Base-by-base conservation (phyloP, 805 yeast genomes). In the Kluyveromyces nonfermentans region DNA sequence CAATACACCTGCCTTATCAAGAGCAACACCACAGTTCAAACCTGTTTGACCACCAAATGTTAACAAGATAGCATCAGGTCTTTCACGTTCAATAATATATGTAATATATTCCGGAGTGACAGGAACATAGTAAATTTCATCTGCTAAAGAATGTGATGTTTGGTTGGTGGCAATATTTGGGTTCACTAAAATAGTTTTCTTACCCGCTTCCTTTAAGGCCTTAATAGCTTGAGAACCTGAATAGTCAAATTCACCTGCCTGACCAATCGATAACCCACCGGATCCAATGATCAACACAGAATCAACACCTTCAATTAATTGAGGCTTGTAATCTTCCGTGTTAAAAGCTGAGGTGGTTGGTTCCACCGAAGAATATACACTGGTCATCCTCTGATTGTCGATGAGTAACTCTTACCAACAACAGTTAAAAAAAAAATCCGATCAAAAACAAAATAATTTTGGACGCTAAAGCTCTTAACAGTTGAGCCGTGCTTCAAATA, bases 31-130 rank as follows among this genome's bases (percentile, higher is more conserved):
- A 48, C 90, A 96, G 62, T 89, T 93, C 57, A 93, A 75, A 51
- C 84, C 98, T 30, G 99, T 93, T 72, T 93, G 99, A 53, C 99
- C 99, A 60, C 99, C 99, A 65, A 93, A 93, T 3, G 98, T 90
- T 61, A 90, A 75, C 60, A 90, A 73, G 44, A 93, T 89, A 38
- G 96, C 97, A 67, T 93, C 97, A 34, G 98, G 98, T 55, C 79
- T 78, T 71, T 93, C 99, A 52, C 95, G 81, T 69, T 93, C 96
- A 52, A 93, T 90, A 60, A 93, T 86, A 65, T 93, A 85, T 36
- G 89, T 85, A 55, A 93, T 88, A 67, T 90, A 93, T 64, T 93
- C 98, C 16, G 97, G 85, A 33, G 97, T 93, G 40, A 93, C 97
- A 14, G 98, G 98, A 48, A 93, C 74, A 66, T 83, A 90, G 71